Conservation (phyloP, 75 land plant genomes). For the Pinus taeda region DNA sequence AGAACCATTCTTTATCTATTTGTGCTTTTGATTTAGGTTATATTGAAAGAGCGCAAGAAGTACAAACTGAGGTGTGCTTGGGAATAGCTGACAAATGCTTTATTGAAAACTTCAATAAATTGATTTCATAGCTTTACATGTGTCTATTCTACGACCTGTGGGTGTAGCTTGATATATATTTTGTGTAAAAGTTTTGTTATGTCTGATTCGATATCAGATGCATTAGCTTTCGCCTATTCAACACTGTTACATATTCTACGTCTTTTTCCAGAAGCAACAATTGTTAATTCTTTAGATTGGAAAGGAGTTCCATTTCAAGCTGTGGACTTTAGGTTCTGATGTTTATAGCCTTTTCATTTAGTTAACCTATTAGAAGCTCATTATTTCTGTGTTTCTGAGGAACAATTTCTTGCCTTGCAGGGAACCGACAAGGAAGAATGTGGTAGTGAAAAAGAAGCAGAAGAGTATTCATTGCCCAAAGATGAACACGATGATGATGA, state of each 20-base stretch:
- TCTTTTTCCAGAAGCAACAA: neutral
- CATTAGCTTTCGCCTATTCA: neutral
- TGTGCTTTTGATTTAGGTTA: neutral
- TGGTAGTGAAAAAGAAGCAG: neutral
- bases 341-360: neutral
- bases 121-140: neutral
- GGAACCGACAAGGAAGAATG: conserved; percentile 3
- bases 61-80: neutral
- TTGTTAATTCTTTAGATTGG: neutral
- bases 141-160: too few relatives aligned
- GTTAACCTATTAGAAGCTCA: too few relatives aligned
- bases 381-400: neutral
- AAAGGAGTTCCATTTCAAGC: neutral
- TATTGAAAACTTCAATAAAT: neutral
- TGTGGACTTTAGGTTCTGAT: conserved; percentile 1
- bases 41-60: neutral
- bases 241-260: neutral
- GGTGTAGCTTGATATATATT: neutral
- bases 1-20: neutral
- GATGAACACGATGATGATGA: neutral
- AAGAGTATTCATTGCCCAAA: neutral
- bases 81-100: neutral
- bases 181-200: neutral
- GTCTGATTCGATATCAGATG: neutral
- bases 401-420: neutral